phyloP scores from a whole-genome alignment of 768 basidiomycete genomes.

The Suillus hirtellus region DNA sequence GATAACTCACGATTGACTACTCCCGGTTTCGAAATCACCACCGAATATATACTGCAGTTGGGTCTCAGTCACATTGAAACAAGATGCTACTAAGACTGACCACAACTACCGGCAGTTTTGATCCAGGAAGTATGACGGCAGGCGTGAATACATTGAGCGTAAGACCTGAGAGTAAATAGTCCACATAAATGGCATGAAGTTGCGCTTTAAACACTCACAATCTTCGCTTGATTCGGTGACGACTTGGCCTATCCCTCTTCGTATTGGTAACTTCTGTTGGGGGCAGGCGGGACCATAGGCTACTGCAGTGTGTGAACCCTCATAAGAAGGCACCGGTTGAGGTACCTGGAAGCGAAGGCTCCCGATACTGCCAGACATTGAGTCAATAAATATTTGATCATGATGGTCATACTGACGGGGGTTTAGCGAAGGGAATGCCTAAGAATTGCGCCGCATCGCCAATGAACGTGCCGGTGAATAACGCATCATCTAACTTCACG shows the following conservation, averaged over 20 bases:
- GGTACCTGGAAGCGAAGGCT: too few species aligned
- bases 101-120: slow-evolving; percentile 24
- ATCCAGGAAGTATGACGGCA: slow-evolving; percentile 14
- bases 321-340: too few species aligned
- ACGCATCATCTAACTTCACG: too few species aligned
- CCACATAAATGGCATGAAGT: neutral
- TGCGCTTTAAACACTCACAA: slow-evolving; percentile 39
- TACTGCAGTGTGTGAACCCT: too few species aligned
- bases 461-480: too few species aligned
- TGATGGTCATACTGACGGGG: too few species aligned
- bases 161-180: slow-evolving; percentile 21
- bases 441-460: too few species aligned
- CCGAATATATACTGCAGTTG: neutral
- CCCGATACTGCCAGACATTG: too few species aligned
- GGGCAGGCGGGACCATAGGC: slow-evolving; percentile 46
- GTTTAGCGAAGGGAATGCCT: too few species aligned
- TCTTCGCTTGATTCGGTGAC: slow-evolving; percentile 41
- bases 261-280: slow-evolving; percentile 38
- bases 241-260: slow-evolving; percentile 31
- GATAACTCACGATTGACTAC: neutral
- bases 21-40: neutral
- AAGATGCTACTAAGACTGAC: slow-evolving; percentile 13
- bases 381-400: too few species aligned
- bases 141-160: slow-evolving; percentile 25
- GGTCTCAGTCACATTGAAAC: neutral